Percentiles rank a stretch among this genome's conserved stretches.
Evolutionary conservation across 2,329 filamentous ascomycete genomes (phyloP).

Genomic region (Talaromyces funiculosus): DNA sequence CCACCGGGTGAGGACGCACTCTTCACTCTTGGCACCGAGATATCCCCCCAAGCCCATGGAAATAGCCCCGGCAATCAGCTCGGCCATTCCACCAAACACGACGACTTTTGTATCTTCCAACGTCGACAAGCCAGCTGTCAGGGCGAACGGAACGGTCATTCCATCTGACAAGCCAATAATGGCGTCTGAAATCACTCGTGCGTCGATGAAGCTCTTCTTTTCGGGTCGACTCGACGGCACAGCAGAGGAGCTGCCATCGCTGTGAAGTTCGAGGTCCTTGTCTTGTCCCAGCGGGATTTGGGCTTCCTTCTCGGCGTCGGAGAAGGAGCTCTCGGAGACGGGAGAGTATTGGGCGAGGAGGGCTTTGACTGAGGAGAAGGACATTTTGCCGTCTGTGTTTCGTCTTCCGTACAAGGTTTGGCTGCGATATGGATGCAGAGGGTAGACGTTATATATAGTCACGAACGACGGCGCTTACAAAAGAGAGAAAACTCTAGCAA

Average conservation of each 20-base stretch:
- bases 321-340: constrained; percentile 10
- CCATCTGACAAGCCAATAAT: constrained; percentile 75
- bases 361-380: constrained; percentile 14
- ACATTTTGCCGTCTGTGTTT: constrained; percentile 5
- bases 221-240: not conserved
- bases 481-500: not conserved
- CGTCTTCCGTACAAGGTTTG: no score
- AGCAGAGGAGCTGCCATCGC: not conserved
- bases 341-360: constrained; percentile 14
- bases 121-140: constrained; percentile 62
- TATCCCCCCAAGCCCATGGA: constrained; percentile 74
- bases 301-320: constrained; percentile 13
- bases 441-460: not conserved
- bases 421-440: not conserved
- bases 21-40: constrained; percentile 53
- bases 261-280: not conserved
- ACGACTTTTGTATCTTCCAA: constrained; percentile 61
- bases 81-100: constrained; percentile 67
- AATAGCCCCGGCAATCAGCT: constrained; percentile 69
- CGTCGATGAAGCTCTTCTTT: constrained; percentile 25
- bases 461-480: not conserved
- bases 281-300: constrained; percentile 7
- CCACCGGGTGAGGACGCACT: constrained; percentile 21
- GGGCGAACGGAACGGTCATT: constrained; percentile 71
- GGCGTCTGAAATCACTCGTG: constrained; percentile 48